Evolutionary conservation across 2,329 filamentous ascomycete genomes (phyloP), one percentile per base, ranked within the genome.

Genomic region (Ploettnerulaceae sp.): DNA sequence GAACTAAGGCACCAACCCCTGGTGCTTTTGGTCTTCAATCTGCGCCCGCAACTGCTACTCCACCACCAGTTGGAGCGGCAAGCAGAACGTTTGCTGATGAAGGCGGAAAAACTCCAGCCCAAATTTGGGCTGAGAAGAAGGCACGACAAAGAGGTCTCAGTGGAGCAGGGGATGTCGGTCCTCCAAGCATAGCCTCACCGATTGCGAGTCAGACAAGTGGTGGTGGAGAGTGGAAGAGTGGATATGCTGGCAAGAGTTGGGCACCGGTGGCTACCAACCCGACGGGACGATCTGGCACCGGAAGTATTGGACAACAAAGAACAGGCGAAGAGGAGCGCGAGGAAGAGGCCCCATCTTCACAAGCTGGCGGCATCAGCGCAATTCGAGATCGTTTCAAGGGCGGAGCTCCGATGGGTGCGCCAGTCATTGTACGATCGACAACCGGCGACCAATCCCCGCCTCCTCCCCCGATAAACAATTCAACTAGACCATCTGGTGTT

Each of bases 61-160:
- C 71, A 14, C 61, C 74, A 15, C 81, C 85, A 5, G 75, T 95
- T 20, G 89, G 89, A 20, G 76, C 81, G 55, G 89, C 90, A 28
- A 94, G 89, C 69, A 83, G 89, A 61, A 95, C 89, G 0, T 98
- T 97, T 71, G 93, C 93, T 12, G 90, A 96, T 57, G 75, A 94
- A 66, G 90, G 86, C 53, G 93, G 93, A 52, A 98, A 97, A 73
- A 97, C 93, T 4, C 93, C 93, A 5, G 90, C 93, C 22, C 93
- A 98, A 67, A 71, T 95, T 26, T 98, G 93, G 93, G 91, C 91
- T 0, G 93, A 98, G 72, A 95, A 90, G 72, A 97, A 97, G 72
- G 91, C 87, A 28, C 83, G 82, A 51, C 82, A 93, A 65, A 76
- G 83, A 48, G 81, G 77, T 17, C 56, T 66, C 18, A 82, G 77